Evolutionary conservation across 1,284 basidiomycete genomes (phyloP).

Genomic region (Irpex rosettiformis): DNA sequence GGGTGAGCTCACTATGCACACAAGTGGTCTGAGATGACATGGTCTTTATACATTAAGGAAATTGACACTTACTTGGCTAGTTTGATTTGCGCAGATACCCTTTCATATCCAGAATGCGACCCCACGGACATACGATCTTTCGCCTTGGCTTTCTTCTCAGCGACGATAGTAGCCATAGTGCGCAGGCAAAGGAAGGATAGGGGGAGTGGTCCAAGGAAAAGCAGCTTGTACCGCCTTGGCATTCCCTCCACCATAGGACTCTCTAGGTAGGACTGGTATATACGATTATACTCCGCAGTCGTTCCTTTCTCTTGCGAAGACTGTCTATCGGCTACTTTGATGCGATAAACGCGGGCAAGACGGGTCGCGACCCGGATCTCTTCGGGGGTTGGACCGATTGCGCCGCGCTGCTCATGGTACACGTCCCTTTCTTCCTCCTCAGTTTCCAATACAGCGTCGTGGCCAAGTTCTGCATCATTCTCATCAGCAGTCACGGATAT

Average conservation of each 20-base stretch:
- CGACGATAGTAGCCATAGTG: conserved; percentile 25
- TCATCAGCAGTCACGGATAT: no score
- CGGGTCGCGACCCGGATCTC: not conserved
- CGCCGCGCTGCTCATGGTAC: not conserved
- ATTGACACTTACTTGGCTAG: conserved; percentile 18
- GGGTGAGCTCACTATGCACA: conserved; percentile 5
- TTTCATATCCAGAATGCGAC: conserved; percentile 32
- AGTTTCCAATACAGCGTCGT: not conserved
- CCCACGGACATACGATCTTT: conserved; percentile 32
- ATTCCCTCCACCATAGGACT: conserved; percentile 19
- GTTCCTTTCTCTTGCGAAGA: not conserved
- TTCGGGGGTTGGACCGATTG: not conserved
- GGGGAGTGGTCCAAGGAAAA: conserved; percentile 50
- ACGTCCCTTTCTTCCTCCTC: not conserved
- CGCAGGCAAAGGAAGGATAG: conserved; percentile 47
- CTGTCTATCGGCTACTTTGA: not conserved
- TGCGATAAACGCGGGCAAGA: not conserved
- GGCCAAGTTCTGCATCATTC: no score
- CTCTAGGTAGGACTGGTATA: not conserved
- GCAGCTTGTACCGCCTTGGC: conserved; percentile 34
- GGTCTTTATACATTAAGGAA: not conserved
- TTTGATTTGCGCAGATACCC: conserved; percentile 29
- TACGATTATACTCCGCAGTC: not conserved
- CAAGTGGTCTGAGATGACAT: not conserved
- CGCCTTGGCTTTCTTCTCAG: conserved; percentile 30